These are phyloP conservation scores for Teratosphaeria epicoccoides DNA, from an alignment of 2,329 filamentous ascomycete genomes.

Conservation along the genomic window DNA sequence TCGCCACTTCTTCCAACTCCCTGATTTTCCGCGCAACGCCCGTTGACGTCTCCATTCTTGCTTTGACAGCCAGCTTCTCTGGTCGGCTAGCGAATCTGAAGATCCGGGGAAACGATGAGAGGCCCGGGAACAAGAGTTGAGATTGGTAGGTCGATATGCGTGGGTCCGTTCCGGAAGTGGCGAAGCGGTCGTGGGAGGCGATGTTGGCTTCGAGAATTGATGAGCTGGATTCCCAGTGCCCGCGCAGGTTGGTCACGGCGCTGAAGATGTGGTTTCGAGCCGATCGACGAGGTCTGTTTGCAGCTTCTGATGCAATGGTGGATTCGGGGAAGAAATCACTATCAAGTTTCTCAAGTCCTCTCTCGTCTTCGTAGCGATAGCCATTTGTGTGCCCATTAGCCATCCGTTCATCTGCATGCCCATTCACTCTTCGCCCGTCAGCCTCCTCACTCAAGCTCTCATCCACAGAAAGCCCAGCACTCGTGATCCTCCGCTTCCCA, in stretches of 20 bases:
- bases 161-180: constrained; percentile 22
- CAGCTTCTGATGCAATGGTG: constrained; percentile 1
- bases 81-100: constrained; percentile 41
- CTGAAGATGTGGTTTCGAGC: constrained; percentile 31
- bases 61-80: constrained; percentile 36
- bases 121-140: constrained; percentile 57
- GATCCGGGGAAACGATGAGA: constrained; percentile 75
- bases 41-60: constrained; percentile 61
- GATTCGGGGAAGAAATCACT: constrained; percentile 20
- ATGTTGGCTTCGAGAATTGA: constrained; percentile 23
- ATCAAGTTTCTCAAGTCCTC: constrained; percentile 11
- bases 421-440: constrained; percentile 15
- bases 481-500: constrained; percentile 70
- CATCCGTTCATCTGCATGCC: constrained; percentile 23
- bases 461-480: constrained; percentile 56
- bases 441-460: constrained; percentile 25
- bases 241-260: constrained; percentile 29
- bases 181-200: constrained; percentile 21
- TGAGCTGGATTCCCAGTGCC: constrained; percentile 27
- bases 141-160: constrained; percentile 29
- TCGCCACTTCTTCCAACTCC: constrained; percentile 40
- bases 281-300: constrained; percentile 9
- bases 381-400: constrained; percentile 21
- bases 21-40: constrained; percentile 60
- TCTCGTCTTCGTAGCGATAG: constrained; percentile 3